phyloP scores from a whole-genome alignment of 805 yeast genomes.

The Suhomyces faveliae region DNA sequence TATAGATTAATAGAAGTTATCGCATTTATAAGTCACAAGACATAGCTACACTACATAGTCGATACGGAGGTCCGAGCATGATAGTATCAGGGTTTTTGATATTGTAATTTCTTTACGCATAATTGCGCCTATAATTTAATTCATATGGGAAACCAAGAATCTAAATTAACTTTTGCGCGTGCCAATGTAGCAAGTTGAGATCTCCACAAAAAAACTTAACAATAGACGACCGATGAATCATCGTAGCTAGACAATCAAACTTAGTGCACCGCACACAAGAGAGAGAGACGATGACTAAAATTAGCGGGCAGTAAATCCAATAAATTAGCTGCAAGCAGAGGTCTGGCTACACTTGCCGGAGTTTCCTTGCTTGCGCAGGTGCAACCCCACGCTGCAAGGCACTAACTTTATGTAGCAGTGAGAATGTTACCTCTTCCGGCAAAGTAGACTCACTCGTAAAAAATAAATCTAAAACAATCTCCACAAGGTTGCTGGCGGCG shows the following conservation, averaged over 20 bases:
- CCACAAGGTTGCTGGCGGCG: background rate
- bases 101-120: too few relatives aligned
- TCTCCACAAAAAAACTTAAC: background rate
- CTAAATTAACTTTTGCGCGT: background rate
- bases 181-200: background rate
- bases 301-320: too few relatives aligned
- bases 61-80: too few relatives aligned
- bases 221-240: background rate
- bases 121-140: too few relatives aligned
- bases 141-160: background rate
- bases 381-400: background rate
- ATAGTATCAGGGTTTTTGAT: too few relatives aligned
- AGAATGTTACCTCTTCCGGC: background rate
- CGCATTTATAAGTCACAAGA: too few relatives aligned
- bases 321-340: background rate
- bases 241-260: background rate
- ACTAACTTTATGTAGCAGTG: background rate
- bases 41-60: too few relatives aligned
- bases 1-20: background rate
- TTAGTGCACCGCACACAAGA: background rate
- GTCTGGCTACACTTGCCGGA: background rate
- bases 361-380: background rate
- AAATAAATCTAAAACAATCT: background rate
- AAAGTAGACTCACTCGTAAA: background rate
- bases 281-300: background rate